These are phyloP conservation scores for Penicillium fimorum DNA, from an alignment of 495 filamentous ascomycete species.

Conservation along the genomic window DNA sequence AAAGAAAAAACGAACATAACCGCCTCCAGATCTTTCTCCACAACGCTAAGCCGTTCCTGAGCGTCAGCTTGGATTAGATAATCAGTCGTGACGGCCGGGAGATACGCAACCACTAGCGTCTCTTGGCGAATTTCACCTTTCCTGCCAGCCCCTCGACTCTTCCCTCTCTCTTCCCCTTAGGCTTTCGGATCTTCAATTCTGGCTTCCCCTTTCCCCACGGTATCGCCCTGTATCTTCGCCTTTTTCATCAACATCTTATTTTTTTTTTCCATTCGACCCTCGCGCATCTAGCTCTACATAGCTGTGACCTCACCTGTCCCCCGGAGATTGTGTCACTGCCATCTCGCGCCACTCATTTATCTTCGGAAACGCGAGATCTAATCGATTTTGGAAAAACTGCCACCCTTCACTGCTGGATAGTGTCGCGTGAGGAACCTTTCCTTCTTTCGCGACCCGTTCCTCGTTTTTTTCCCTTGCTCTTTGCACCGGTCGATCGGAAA, in stretches of 20 bases:
- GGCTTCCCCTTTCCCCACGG: slow-evolving; percentile 11
- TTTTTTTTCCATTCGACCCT: slow-evolving; percentile 5
- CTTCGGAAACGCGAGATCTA: slow-evolving; percentile 8
- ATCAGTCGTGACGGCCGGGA: slow-evolving; percentile 38
- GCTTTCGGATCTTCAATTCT: slow-evolving; percentile 25
- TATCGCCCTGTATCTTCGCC: slow-evolving; percentile 7
- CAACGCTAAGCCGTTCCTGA: slow-evolving; percentile 39
- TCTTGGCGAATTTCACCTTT: slow-evolving; percentile 48
- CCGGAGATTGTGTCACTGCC: slow-evolving; percentile 6
- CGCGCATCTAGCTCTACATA: slow-evolving; percentile 2
- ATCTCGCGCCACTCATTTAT: slow-evolving; percentile 11
- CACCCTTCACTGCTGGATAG: slow-evolving; percentile 9
- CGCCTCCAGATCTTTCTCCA: slow-evolving; percentile 45
- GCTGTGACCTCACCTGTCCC: slow-evolving; percentile 1
- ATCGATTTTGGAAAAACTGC: slow-evolving; percentile 8
- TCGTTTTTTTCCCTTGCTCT: background rate
- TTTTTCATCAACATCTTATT: slow-evolving; percentile 1
- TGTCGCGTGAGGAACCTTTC: slow-evolving; percentile 3
- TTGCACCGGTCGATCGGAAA: background rate
- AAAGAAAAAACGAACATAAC: slow-evolving; percentile 18
- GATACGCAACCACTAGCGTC: slow-evolving; percentile 51
- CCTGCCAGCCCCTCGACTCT: slow-evolving; percentile 50
- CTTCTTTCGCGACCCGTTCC: background rate
- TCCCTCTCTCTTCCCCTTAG: slow-evolving; percentile 31
- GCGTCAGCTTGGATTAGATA: slow-evolving; percentile 35